Base-by-base conservation (phyloP, 1,139 yeast genomes). In the Pichia terricola region DNA sequence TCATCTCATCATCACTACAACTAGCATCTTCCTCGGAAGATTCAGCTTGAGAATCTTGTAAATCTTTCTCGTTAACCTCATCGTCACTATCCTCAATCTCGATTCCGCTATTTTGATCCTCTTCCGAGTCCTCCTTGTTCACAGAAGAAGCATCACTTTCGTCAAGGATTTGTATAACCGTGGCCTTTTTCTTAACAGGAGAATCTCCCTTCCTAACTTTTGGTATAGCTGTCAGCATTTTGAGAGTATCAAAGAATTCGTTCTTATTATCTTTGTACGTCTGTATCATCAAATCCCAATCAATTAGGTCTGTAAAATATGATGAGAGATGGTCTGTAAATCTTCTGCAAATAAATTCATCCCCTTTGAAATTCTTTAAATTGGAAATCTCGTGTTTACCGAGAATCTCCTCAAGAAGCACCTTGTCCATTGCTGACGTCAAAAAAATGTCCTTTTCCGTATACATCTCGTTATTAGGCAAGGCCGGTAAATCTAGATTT, bases 361-460 rank as follows among this genome's bases (percentile, higher is more conserved):
- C 22, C 11, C 25, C 30, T 9, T 60, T 59, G 2, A 42, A 25
- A 6, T 37, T 25, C 4, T 50, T 41, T 4, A 53, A 44, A 0
- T 72, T 63, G 4, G 70, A 46, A 4, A 73, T 66, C n/a, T 54
- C 59, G 27, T 66, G 70, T 43, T 60, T 62, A 11, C 56, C 61
- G 3, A 66, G 48, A 6, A 70, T 61, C 34, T 64, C 62, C 0
- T 45, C 40, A 10, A 70, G 50, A n/a, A 52, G 48, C 4, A 72
- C 54, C 37, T 65, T 66, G 9, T 62, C 67, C 32, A 58, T 42
- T 34, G 65, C 61, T 0, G 77, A 65, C 1, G 77, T 67, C 22
- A 74, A 49, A 43, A 71, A 68, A 9, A 74, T 45, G 51, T 74
- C 79, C 49, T 67, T 62, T 2, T 46, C 45, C 3, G 27, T 38